Evolutionary conservation across 768 basidiomycete species (phyloP).

Genomic region (Termitomyces titanicus): DNA sequence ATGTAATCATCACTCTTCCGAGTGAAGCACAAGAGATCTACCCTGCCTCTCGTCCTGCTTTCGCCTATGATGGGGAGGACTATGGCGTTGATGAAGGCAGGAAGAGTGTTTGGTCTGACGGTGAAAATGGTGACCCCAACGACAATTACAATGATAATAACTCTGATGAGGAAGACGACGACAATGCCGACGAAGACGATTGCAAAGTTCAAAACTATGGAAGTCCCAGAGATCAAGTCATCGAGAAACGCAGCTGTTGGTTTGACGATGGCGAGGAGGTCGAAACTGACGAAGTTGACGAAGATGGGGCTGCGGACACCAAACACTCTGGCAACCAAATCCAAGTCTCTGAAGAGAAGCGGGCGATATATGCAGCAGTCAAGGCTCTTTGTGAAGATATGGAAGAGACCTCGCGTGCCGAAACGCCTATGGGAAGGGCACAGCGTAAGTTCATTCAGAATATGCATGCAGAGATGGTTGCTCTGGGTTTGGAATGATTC

Average conservation of each 20-base stretch:
- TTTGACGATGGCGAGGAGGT: background rate
- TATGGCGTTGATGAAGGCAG: background rate
- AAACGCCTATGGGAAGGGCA: background rate
- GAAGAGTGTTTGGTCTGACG: background rate
- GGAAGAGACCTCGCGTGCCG: slow-evolving; percentile 2
- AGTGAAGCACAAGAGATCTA: background rate
- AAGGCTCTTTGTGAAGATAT: slow-evolving; percentile 1
- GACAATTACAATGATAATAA: background rate
- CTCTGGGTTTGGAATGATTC: background rate
- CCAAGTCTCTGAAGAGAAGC: background rate
- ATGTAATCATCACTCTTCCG: background rate
- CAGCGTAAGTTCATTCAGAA: slow-evolving; percentile 2
- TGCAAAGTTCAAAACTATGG: background rate
- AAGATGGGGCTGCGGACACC: background rate
- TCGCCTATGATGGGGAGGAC: background rate
- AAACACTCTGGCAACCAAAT: background rate
- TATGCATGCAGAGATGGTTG: background rate
- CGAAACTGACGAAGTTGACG: background rate
- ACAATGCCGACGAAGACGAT: background rate
- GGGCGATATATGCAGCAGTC: background rate
- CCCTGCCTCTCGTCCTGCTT: background rate
- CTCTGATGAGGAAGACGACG: background rate
- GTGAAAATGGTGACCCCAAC: background rate
- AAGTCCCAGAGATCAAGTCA: background rate
- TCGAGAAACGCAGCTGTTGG: background rate